A percentile compares a stretch with the other conserved stretches of the same genome.
Conservation (phyloP, 2,329 filamentous ascomycete genomes). For the Akanthomyces uredinophilus region DNA sequence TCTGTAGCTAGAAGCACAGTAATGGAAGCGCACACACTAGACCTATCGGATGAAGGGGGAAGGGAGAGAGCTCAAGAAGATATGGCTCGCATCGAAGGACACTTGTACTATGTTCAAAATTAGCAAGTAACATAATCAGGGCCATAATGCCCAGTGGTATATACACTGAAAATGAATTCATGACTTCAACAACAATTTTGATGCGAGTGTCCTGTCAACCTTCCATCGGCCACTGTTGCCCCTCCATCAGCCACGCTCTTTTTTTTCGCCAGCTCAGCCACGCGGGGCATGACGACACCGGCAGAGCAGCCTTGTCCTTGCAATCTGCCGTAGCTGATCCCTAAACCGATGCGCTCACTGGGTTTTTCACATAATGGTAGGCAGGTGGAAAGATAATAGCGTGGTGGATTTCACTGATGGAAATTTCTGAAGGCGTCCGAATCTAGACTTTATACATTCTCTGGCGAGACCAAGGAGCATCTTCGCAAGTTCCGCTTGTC, state of each 20-base stretch:
- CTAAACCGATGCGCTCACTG: not conserved
- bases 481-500: slow-evolving; percentile 91
- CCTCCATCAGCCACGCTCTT: slow-evolving; percentile 11
- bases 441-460: slow-evolving; percentile 88
- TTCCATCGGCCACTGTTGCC: not conserved
- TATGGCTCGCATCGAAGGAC: not conserved
- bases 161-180: not conserved
- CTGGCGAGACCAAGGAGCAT: slow-evolving; percentile 79
- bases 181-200: not conserved
- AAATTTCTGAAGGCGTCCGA: slow-evolving; percentile 54
- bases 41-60: not conserved
- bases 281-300: slow-evolving; percentile 16
- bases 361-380: not conserved
- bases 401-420: not conserved
- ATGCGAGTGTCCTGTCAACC: not conserved
- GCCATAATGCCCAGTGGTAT: not conserved
- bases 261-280: slow-evolving; percentile 5
- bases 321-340: not conserved
- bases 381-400: not conserved
- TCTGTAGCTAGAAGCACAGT: slow-evolving; percentile 2
- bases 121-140: not conserved
- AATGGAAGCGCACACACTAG: not conserved
- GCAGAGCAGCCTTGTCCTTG: not conserved
- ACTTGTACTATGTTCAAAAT: not conserved
- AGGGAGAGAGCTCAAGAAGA: not conserved